Evolutionary conservation across 164 flowering plant genomes (phyloP).

Genomic region (Nymphaea thermarum): DNA sequence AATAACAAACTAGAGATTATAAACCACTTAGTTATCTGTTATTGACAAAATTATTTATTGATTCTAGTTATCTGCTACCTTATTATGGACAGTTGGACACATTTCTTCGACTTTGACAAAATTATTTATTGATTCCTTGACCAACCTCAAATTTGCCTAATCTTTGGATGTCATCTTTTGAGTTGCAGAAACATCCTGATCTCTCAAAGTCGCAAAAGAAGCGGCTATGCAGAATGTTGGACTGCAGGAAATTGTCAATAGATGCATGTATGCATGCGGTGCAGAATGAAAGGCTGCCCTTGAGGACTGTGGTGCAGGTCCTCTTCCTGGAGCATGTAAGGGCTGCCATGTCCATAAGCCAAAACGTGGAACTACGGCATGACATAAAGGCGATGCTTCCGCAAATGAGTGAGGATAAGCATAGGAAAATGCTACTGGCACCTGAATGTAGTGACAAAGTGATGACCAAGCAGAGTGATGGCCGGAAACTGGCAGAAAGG

Average conservation of each 20-base stretch:
- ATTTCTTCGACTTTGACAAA: too few species aligned
- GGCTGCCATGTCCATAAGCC: constrained; percentile 12
- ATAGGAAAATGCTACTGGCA: background rate
- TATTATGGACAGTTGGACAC: too few species aligned
- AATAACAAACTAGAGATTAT: too few species aligned
- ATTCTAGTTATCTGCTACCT: too few species aligned
- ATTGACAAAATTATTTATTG: too few species aligned
- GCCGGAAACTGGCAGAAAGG: background rate
- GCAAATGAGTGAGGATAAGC: background rate
- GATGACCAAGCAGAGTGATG: background rate
- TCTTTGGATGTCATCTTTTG: background rate
- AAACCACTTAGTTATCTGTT: too few species aligned
- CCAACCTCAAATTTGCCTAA: background rate
- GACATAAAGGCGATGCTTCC: background rate
- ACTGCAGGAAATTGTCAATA: constrained; percentile 64
- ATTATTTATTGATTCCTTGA: too few species aligned
- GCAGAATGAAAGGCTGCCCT: constrained; percentile 66
- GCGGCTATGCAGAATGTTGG: constrained; percentile 53
- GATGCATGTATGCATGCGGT: constrained; percentile 65
- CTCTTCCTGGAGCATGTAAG: constrained; percentile 73
- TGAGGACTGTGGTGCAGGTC: constrained; percentile 86
- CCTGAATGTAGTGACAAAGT: background rate
- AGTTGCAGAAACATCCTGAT: constrained; percentile 53
- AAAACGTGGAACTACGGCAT: background rate
- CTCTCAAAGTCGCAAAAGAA: constrained; percentile 61